Percentiles rank a stretch among this genome's conserved stretches.
Evolutionary conservation across 164 flowering plant species (phyloP).

Genomic region (Piper longum): DNA sequence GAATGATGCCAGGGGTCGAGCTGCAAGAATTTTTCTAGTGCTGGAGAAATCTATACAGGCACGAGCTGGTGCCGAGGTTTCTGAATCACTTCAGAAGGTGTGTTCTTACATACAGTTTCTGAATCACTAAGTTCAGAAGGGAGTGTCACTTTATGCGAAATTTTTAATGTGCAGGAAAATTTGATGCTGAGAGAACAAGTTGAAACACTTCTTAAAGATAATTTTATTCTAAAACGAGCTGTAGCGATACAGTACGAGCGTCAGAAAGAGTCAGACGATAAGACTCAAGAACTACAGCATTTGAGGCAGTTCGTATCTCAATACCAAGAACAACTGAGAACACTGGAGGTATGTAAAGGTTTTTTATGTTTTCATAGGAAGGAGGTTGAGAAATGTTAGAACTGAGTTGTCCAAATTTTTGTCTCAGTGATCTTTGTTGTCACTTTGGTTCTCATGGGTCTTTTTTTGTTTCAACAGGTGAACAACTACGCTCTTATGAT

Average conservation of each 20-base stretch:
- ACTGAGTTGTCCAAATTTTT: too few relatives aligned
- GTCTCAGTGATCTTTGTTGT: too few relatives aligned
- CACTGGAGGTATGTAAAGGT: slow-evolving; percentile 45
- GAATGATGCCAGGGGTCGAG: slow-evolving; percentile 74
- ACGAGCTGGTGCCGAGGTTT: slow-evolving; percentile 36
- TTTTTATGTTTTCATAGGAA: neutral
- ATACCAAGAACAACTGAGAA: slow-evolving; percentile 73
- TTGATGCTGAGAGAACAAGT: slow-evolving; percentile 26
- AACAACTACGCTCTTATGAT: slow-evolving; percentile 16
- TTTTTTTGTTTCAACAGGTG: slow-evolving; percentile 9
- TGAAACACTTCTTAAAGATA: slow-evolving; percentile 53
- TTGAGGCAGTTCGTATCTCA: slow-evolving; percentile 60
- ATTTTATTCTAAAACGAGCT: slow-evolving; percentile 6
- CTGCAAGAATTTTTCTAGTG: slow-evolving; percentile 40
- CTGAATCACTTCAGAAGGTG: slow-evolving; percentile 40
- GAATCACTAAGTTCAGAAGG: too few relatives aligned
- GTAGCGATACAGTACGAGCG: too few relatives aligned
- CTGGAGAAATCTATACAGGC: slow-evolving; percentile 49
- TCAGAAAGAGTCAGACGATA: too few relatives aligned
- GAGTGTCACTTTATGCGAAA: neutral
- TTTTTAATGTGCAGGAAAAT: slow-evolving; percentile 28
- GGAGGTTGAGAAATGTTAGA: too few relatives aligned
- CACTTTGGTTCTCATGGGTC: neutral
- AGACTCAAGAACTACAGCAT: slow-evolving; percentile 38
- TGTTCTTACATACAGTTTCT: neutral